Evolutionary conservation across 164 flowering plant genomes (phyloP), one percentile per base, ranked within the genome.

Genomic region (Cinnamomum chago): DNA sequence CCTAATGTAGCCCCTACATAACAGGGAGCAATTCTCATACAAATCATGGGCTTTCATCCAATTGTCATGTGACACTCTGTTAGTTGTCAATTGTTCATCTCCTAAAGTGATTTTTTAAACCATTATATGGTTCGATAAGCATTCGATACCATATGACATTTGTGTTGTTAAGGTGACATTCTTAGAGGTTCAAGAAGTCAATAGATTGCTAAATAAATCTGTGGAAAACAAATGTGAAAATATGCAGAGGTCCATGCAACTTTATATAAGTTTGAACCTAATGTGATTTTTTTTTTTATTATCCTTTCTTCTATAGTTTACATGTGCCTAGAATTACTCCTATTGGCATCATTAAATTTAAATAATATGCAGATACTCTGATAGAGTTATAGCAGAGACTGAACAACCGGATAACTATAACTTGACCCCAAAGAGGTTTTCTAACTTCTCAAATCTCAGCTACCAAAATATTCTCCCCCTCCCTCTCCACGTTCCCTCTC

Each of bases 221-320:
- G 90, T 92, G 71, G 98, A 93, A 75, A 92, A 84, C 81, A 98
- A 95, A 76, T 92, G 84, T 77, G 99, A 95, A 85, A 95, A 95
- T 86, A 89, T 95, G 76, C 98, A 95, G 72, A 83, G 99, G 73
- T 92, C 93, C 70, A 92, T 95, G 98, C 97, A 95, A 80, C 96
- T 93, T 15, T 91, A 90, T 80, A 77, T 88, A 77, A 93, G 99
- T 98, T 90, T 24, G 25, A 24, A 0, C 1, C 25, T 24, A 24
- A 2, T 60, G 51, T 47, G 40, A 4, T 24, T 24, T 22, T 47
- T 58, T 5, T 62, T 51, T 0, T 33, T 24, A 24, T 35, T 5
- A 25, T 50, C 15, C 14, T 25, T 24, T 24, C 25, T 24, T 24
- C 25, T 24, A 24, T 24, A 24, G 1, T 0, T 0, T 24, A 24